These are phyloP conservation scores for Calonectria multiphialidica DNA, from an alignment of 2,329 filamentous ascomycete genomes.

Conservation along the genomic window DNA sequence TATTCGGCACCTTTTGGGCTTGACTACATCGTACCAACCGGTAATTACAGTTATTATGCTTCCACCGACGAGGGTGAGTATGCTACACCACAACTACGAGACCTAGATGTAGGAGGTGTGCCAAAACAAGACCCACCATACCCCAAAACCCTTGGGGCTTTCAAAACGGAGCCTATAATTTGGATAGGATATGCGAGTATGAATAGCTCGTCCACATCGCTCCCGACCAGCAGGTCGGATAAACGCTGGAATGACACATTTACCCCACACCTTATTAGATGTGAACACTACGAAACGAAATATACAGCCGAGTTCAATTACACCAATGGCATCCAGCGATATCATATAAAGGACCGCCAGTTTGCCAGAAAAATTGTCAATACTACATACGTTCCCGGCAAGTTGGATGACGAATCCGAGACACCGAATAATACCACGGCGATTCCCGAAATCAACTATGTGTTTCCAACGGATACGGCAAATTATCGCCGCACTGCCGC, in stretches of 20 bases:
- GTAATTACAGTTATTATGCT: neutral
- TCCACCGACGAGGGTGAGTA: neutral
- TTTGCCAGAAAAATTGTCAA: neutral
- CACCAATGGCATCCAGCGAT: neutral
- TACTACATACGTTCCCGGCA: neutral
- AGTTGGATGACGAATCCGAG: neutral
- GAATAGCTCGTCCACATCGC: too few relatives aligned
- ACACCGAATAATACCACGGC: neutral
- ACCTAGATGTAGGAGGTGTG: rapidly evolving
- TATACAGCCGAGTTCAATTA: slow-evolving; percentile 9
- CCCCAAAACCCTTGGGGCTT: neutral
- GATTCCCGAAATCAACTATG: neutral
- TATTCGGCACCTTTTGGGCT: slow-evolving; percentile 2
- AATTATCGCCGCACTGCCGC: neutral
- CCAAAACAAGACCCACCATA: neutral
- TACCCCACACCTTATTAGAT: neutral
- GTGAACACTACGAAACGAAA: slow-evolving; percentile 19
- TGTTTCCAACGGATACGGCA: rapidly evolving
- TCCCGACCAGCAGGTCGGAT: too few relatives aligned
- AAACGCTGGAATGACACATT: too few relatives aligned
- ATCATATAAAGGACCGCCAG: rapidly evolving
- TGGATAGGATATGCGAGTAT: slow-evolving; percentile 29
- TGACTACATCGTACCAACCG: neutral
- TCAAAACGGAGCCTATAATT: slow-evolving; percentile 27
- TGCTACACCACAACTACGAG: neutral